These are phyloP conservation scores for Trichophyton rubrum DNA, from an alignment of 2,329 filamentous ascomycete species.

Conservation along the genomic window DNA sequence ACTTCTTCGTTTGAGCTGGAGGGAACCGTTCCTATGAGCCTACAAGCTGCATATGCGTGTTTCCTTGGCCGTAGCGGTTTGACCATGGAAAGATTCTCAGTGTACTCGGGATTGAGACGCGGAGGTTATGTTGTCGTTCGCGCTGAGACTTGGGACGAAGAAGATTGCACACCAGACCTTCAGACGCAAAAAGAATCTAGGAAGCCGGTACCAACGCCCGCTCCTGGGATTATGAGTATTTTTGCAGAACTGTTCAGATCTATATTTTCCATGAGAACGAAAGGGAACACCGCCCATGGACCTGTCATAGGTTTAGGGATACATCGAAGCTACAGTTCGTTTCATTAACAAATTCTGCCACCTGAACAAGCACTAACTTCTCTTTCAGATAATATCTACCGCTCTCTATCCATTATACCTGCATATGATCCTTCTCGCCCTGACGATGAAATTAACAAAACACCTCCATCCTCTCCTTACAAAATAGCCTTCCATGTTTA, in stretches of 20 bases:
- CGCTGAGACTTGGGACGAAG: slow-evolving; percentile 42
- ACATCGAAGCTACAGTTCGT: slow-evolving; percentile 41
- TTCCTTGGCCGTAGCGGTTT: slow-evolving; percentile 57
- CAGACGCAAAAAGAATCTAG: not conserved
- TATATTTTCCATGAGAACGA: slow-evolving; percentile 20
- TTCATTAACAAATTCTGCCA: not conserved
- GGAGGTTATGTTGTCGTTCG: slow-evolving; percentile 70
- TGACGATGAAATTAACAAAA: slow-evolving; percentile 19
- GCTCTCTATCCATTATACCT: slow-evolving; percentile 59
- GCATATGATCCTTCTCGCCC: slow-evolving; percentile 48
- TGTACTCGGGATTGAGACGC: slow-evolving; percentile 74
- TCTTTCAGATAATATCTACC: slow-evolving; percentile 61
- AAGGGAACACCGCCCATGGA: slow-evolving; percentile 26
- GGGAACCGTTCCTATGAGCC: slow-evolving; percentile 66
- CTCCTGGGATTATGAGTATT: slow-evolving; percentile 20
- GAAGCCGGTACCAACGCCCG: slow-evolving; percentile 6
- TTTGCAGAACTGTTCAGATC: slow-evolving; percentile 24
- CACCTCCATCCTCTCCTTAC: slow-evolving; percentile 39
- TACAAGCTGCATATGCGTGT: slow-evolving; percentile 80
- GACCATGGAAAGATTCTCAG: slow-evolving; percentile 69
- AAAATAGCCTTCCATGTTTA: slow-evolving; percentile 69
- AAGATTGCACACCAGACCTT: not conserved
- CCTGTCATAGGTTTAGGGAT: slow-evolving; percentile 42
- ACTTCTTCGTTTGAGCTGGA: slow-evolving; percentile 37
- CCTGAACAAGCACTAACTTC: slow-evolving; percentile 30